Base-by-base conservation (phyloP, 164 flowering plant species). In the Macadamia integrifolia region DNA sequence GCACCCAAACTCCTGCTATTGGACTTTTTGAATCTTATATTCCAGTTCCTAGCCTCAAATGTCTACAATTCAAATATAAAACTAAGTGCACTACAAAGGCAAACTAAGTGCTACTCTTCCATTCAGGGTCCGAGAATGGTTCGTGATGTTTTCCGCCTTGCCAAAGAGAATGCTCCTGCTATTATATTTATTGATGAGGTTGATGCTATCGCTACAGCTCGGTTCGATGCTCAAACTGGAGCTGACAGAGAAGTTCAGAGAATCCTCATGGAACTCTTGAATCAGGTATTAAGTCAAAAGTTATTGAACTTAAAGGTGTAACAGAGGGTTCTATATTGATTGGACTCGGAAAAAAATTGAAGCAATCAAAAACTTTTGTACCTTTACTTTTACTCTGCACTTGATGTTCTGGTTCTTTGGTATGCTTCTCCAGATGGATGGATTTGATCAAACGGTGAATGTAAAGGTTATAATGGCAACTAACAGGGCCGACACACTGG, bases 141-240 rank as follows among this genome's bases (percentile, higher is more conserved):
- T 15, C 91, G 97, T 71, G 99, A 94, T 86, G 97, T 94, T 31
- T 94, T 94, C 64, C 93, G 97, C 53, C 91, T 92, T 50, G 99
- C 99, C 31, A 92, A 92, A 74, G 97, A 92, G 79, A 90, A 92
- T 81, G 97, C 99, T 30, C 99, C 99, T 63, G 95, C 97, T 10
- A 92, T 94, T 60, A 92, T 94, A 31, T 94, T 94, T 68, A 92
- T 94, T 74, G 99, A 94, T 80, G 98, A 94, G 81, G 97, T 94
- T 9, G 98, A 94, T 82, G 98, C 97, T 30, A 92, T 94, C 66
- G 98, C 95, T 17, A 93, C 98, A 59, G 98, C 98, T 30, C 84
- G 98, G 72, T 93, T 93, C 86, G 98, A 93, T 86, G 97, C 98
- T 32, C 98, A 93, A 77, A 91, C 98, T 62, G 98, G 98, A 68